A percentile compares a stretch with the other conserved stretches of the same genome.
phyloP scores from a whole-genome alignment of 495 filamentous ascomycete genomes.

The Penicillium pulvis region DNA sequence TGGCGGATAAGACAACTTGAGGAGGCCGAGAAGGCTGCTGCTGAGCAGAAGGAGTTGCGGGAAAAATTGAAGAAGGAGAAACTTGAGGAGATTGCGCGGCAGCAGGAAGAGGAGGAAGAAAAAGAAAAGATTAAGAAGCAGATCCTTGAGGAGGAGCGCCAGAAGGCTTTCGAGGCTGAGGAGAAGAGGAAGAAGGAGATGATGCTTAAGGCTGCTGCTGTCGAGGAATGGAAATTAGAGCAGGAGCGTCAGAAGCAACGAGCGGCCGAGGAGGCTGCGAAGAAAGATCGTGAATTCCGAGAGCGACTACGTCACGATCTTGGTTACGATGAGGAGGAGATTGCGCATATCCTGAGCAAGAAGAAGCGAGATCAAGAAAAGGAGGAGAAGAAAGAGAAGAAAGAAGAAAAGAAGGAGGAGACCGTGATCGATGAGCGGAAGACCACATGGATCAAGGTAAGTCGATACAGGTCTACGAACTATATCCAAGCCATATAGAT shows the following conservation, averaged over 20 bases:
- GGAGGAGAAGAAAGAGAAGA: slow-evolving; percentile 43
- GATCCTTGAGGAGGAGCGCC: slow-evolving; percentile 39
- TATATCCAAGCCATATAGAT: neutral
- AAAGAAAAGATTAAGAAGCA: slow-evolving; percentile 40
- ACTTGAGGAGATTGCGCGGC: slow-evolving; percentile 36
- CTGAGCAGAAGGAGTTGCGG: slow-evolving; percentile 32
- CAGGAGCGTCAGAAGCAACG: slow-evolving; percentile 43
- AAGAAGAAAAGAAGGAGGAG: slow-evolving; percentile 41
- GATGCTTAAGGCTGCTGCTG: slow-evolving; percentile 51
- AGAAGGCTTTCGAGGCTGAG: slow-evolving; percentile 36
- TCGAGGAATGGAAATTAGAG: slow-evolving; percentile 59
- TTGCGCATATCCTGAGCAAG: slow-evolving; percentile 58
- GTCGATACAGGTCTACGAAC: neutral
- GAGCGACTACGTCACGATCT: slow-evolving; percentile 40
- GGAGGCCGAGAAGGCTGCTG: slow-evolving; percentile 26
- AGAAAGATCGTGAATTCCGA: slow-evolving; percentile 51
- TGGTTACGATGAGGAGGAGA: slow-evolving; percentile 48
- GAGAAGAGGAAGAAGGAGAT: slow-evolving; percentile 48
- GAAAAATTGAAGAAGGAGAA: slow-evolving; percentile 24
- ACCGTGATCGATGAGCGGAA: slow-evolving; percentile 46
- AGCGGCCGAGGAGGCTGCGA: slow-evolving; percentile 35
- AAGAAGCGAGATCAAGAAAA: slow-evolving; percentile 58
- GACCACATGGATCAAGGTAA: slow-evolving; percentile 55
- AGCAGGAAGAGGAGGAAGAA: slow-evolving; percentile 48
- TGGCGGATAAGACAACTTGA: slow-evolving; percentile 34